phyloP scores from a whole-genome alignment of 805 yeast species.

The Scheffersomyces coipomensis region DNA sequence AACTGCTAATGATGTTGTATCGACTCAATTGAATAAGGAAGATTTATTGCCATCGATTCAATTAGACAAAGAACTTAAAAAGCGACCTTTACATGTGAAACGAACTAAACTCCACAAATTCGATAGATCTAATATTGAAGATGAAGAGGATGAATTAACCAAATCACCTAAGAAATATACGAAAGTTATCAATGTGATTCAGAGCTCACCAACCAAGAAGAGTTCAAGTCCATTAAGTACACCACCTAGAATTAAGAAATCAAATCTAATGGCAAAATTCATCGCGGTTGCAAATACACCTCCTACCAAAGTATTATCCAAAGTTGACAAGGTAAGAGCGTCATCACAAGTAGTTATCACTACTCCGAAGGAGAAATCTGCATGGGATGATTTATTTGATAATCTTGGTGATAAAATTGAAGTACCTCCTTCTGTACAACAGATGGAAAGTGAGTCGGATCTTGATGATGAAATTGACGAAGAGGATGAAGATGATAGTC shows the following conservation, averaged over 20 bases:
- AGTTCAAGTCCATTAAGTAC: not conserved
- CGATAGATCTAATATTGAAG: constrained; percentile 5
- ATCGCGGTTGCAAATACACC: not conserved
- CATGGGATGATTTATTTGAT: constrained; percentile 16
- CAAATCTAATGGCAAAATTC: too few relatives aligned
- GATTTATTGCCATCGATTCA: not conserved
- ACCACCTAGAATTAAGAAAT: too few relatives aligned
- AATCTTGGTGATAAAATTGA: constrained; percentile 7
- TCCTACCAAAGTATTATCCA: not conserved
- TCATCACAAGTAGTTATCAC: not conserved
- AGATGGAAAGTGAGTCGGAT: not conserved
- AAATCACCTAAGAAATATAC: constrained; percentile 16
- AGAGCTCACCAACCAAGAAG: not conserved
- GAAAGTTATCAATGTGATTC: constrained; percentile 5
- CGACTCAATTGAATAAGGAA: not conserved
- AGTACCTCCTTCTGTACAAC: not conserved
- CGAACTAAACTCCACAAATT: not conserved
- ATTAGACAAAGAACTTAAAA: not conserved
- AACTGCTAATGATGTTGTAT: not conserved
- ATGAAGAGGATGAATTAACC: constrained; percentile 7
- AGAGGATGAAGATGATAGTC: not conserved
- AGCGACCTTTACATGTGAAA: too few relatives aligned
- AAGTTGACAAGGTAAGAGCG: too few relatives aligned
- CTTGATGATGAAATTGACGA: not conserved
- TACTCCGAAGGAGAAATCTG: constrained; percentile 1